A percentile compares a stretch with the other conserved stretches of the same genome.
These are phyloP conservation scores for Cadophora luteo-olivacea DNA, from an alignment of 2,329 filamentous ascomycete species.

Conservation along the genomic window DNA sequence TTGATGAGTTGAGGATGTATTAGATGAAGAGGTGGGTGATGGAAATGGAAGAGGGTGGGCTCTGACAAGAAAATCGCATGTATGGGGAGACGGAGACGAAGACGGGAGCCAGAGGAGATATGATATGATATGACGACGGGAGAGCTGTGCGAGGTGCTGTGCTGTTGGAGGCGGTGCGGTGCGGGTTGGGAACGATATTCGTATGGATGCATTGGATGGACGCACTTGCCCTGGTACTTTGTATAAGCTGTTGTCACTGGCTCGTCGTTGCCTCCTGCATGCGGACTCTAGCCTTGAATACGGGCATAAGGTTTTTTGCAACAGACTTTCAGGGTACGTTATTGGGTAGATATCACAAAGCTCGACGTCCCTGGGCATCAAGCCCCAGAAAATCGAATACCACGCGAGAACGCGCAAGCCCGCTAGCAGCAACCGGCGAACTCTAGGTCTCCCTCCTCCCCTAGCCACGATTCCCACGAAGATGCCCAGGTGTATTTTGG, in stretches of 20 bases:
- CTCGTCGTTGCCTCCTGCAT: constrained; percentile 9
- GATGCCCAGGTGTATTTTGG: constrained; percentile 3
- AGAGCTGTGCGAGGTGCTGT: too few relatives aligned
- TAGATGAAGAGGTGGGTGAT: constrained; percentile 9
- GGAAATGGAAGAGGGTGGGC: constrained; percentile 12
- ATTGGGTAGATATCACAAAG: background rate
- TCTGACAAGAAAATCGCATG: constrained; percentile 7
- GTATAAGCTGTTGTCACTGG: constrained; percentile 9
- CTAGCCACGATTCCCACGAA: constrained; percentile 5
- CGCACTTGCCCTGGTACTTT: too few relatives aligned
- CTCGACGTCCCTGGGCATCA: background rate
- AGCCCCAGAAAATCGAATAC: background rate
- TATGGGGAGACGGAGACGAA: background rate
- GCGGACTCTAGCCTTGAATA: constrained; percentile 13
- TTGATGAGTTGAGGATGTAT: constrained; percentile 19
- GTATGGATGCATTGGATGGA: background rate
- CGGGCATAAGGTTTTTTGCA: constrained; percentile 18
- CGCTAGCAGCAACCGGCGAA: constrained; percentile 1
- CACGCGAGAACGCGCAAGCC: constrained; percentile 15
- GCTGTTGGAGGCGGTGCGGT: constrained; percentile 3
- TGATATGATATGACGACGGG: constrained; percentile 15
- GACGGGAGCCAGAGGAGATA: background rate
- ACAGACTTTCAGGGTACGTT: constrained; percentile 9
- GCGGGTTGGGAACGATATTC: constrained; percentile 11
- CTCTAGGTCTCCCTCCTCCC: constrained; percentile 7